A percentile compares a stretch with the other conserved stretches of the same genome.
These are phyloP conservation scores for Pinguiococcus pyrenoidosus DNA, from an alignment of 108 stramenopile genomes.

Conservation along the genomic window DNA sequence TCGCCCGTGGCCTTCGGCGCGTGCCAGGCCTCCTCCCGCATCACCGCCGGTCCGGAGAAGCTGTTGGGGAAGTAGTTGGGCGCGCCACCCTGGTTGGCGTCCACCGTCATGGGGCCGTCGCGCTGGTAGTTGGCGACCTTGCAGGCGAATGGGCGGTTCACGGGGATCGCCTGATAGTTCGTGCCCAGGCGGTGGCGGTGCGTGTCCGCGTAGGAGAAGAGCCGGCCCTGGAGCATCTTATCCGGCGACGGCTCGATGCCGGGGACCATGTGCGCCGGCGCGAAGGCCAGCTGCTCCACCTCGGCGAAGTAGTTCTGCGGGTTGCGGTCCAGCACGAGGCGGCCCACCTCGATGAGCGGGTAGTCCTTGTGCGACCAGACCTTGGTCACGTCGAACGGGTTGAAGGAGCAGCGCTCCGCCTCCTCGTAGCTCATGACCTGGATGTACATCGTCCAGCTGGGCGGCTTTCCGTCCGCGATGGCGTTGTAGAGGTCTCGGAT, in stretches of 20 bases:
- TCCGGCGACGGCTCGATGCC: slow-evolving; percentile 60
- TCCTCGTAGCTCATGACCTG: slow-evolving; percentile 49
- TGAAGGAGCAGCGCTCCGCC: slow-evolving; percentile 28
- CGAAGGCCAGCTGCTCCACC: slow-evolving; percentile 56
- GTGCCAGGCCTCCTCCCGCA: slow-evolving; percentile 3
- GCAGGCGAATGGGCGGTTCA: slow-evolving; percentile 36
- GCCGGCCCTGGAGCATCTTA: slow-evolving; percentile 51
- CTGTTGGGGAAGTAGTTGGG: slow-evolving; percentile 53
- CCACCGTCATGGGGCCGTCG: slow-evolving; percentile 46
- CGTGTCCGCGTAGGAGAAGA: neutral
- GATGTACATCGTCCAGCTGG: slow-evolving; percentile 46
- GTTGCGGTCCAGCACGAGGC: slow-evolving; percentile 52
- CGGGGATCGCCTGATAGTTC: slow-evolving; percentile 50
- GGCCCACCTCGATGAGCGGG: slow-evolving; percentile 44
- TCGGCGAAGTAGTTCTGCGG: slow-evolving; percentile 54
- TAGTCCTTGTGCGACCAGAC: slow-evolving; percentile 51
- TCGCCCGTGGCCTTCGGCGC: slow-evolving; percentile 26
- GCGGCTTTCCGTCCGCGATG: slow-evolving; percentile 41
- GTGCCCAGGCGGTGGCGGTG: slow-evolving; percentile 53
- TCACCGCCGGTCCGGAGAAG: slow-evolving; percentile 33
- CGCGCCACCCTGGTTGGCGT: slow-evolving; percentile 30
- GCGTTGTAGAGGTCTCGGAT: slow-evolving; percentile 53
- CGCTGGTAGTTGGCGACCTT: slow-evolving; percentile 33
- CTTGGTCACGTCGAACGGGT: slow-evolving; percentile 60
- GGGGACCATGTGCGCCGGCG: slow-evolving; percentile 51